Base-by-base conservation (phyloP, 129 eudicot genomes). In the Saposhnikovia divaricata region DNA sequence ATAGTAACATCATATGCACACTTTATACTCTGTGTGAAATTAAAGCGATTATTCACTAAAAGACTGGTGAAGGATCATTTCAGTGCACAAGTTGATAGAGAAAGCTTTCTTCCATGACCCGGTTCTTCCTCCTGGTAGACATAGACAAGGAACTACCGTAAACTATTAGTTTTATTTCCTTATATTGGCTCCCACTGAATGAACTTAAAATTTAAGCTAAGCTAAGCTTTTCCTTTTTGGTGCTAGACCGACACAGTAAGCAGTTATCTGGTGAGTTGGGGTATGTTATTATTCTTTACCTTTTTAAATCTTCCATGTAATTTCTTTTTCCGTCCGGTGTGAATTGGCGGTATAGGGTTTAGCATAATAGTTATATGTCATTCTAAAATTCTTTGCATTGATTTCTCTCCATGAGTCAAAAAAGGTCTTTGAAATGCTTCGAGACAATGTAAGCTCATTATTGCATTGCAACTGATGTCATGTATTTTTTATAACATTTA, bases 401-500 rank as follows among this genome's bases (percentile, higher is more conserved):
- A 57, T 57, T 23, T 13, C 28, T 25, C 38, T 16, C 12, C 25
- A 18, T 15, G 44, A 70, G 25, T 37, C 3, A 13, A 70, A 70
- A 37, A 6, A 16, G 11, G 74, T 38, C 0, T 70, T 37, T 70
- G 6, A 66, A 66, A 66, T 69, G 45, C 44, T 37, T 16, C 7
- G 11, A 37, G 44, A 37, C 74, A 37, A 70, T 13, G 25, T 34
- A 16, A 37, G 28, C 23, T 34, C 21, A 68, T 31, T 14, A 28
- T 31, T 31, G 27, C 77, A 73, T 73, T 73, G 47, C 34, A 0
- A 43, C 10, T 42, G 4, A 1, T 19, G 21, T 25, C 44, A 27
- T 78, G 45, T 25, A 76, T 74, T 25, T 74, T 25, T 47, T 45
- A 55, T 76, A 55, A 63, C 27, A 34, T 78, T 65, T 16, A 45